Conservation (phyloP, 169 alveolate genomes). For the Cyclospora cayetanensis region DNA sequence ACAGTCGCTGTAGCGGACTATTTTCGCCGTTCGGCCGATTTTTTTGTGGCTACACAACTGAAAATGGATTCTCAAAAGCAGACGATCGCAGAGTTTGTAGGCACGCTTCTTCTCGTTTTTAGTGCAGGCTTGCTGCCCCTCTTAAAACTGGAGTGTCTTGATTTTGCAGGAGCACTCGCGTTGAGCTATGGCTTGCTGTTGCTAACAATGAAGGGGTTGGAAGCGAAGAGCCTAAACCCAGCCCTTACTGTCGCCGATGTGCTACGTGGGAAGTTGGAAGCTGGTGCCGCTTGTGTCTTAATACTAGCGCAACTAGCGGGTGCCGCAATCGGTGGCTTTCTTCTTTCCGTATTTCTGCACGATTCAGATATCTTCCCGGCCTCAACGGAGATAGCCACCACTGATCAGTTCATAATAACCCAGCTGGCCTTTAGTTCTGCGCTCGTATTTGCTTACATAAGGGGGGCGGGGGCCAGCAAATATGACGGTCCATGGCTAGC, state of each 20-base stretch:
- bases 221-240: neutral
- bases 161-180: neutral
- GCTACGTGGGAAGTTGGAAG: neutral
- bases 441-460: neutral
- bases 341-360: neutral
- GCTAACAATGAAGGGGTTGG: neutral
- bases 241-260: neutral
- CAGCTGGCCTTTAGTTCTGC: slow-evolving; percentile 23
- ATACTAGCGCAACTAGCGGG: slow-evolving; percentile 6
- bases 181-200: neutral
- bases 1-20: no score
- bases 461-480: neutral
- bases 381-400: neutral
- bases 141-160: neutral
- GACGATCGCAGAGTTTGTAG: neutral
- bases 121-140: neutral
- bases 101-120: neutral
- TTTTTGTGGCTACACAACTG: neutral
- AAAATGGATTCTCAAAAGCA: slow-evolving; percentile 19
- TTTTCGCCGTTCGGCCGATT: no score
- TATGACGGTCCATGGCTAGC: slow-evolving; percentile 24
- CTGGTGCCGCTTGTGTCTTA: neutral
- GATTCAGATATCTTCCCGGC: neutral
- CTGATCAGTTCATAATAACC: neutral
- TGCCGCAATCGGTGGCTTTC: neutral